These are phyloP conservation scores for Hypholoma sublateritium DNA, from an alignment of 768 basidiomycete genomes.

Conservation along the genomic window DNA sequence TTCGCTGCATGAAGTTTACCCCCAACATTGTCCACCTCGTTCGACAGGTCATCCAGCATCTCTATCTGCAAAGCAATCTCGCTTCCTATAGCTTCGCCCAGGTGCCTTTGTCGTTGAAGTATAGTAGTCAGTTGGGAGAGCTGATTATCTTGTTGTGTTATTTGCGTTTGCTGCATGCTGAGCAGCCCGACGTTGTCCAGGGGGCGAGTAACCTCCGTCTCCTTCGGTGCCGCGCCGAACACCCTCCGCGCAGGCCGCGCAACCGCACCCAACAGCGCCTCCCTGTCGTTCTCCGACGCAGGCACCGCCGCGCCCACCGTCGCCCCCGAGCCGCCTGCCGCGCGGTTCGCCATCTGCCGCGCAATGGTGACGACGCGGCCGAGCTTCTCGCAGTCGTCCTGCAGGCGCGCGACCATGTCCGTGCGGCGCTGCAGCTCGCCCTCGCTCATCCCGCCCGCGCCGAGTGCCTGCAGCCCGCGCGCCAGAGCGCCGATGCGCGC, in stretches of 20 bases:
- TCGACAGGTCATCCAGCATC: conserved; percentile 74
- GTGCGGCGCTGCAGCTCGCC: conserved; percentile 91
- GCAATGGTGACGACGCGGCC: conserved; percentile 82
- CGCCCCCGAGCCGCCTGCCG: conserved; percentile 20
- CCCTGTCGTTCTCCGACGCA: conserved; percentile 59
- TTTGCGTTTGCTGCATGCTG: conserved; percentile 75
- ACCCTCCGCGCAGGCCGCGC: conserved; percentile 64
- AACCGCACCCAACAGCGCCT: conserved; percentile 55
- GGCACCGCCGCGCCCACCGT: conserved; percentile 35
- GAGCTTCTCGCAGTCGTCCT: conserved; percentile 90
- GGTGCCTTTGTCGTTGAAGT: conserved; percentile 78
- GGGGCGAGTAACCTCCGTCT: conserved; percentile 85
- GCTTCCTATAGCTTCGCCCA: conserved; percentile 81
- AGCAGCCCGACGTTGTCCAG: conserved; percentile 82
- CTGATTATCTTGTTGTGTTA: conserved; percentile 83
- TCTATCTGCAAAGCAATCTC: conserved; percentile 88
- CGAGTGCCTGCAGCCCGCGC: conserved; percentile 64
- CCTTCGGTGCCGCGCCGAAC: conserved; percentile 75
- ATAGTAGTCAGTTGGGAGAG: conserved; percentile 80
- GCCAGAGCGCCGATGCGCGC: conserved; percentile 72
- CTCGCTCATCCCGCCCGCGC: conserved; percentile 72
- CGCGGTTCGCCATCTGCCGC: conserved; percentile 46
- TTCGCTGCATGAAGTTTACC: conserved; percentile 78
- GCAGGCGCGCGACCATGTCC: conserved; percentile 85
- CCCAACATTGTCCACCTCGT: conserved; percentile 76